Conservation (phyloP, 257 asterid genomes). For the Fraxinus anomala region DNA sequence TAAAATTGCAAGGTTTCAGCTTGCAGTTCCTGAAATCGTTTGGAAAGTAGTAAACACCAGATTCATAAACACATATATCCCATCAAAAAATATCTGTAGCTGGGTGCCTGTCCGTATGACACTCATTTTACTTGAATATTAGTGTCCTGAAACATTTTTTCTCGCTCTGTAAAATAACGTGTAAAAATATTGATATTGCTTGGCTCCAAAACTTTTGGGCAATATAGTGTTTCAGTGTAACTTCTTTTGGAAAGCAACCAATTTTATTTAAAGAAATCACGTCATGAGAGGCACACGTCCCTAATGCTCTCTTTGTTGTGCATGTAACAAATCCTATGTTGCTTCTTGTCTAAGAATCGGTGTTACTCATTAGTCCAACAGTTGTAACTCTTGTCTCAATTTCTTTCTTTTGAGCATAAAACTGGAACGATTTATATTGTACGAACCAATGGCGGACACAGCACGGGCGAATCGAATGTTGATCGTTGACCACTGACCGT, state of each 20-base stretch:
- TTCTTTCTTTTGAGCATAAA: neutral
- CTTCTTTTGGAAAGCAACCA: neutral
- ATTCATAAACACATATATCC: neutral
- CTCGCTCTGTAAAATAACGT: no score
- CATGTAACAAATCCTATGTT: neutral
- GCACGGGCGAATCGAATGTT: no score
- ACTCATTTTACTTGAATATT: no score
- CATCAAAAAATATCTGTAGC: neutral
- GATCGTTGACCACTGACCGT: no score
- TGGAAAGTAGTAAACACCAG: neutral
- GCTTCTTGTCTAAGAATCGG: no score
- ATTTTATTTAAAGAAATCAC: neutral
- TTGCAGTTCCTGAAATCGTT: neutral
- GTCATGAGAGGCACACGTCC: neutral
- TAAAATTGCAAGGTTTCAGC: constrained; percentile 2
- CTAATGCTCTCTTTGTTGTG: neutral
- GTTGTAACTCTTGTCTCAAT: neutral
- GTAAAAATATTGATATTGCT: neutral
- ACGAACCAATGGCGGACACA: no score
- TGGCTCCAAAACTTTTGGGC: neutral
- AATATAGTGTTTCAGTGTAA: no score
- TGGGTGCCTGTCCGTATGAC: no score
- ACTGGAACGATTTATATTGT: neutral
- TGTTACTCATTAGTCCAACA: no score
- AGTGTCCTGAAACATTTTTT: no score